Conservation (phyloP, 2,329 filamentous ascomycete genomes). For the Sporothrix pallida region DNA sequence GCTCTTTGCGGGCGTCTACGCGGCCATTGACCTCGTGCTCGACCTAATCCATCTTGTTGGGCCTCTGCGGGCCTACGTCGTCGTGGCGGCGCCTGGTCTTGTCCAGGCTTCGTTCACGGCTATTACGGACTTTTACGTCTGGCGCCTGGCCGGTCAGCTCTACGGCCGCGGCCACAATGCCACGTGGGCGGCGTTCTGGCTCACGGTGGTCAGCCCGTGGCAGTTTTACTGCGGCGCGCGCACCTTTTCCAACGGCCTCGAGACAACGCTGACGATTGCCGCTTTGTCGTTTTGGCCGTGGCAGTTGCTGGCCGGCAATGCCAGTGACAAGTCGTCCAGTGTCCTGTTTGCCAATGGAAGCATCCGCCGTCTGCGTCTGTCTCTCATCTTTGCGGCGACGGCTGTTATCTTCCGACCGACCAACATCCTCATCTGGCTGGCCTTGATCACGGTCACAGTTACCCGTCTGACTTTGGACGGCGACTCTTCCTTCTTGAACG, state of each 20-base stretch:
- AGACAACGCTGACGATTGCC: constrained; percentile 82
- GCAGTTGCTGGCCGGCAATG: constrained; percentile 62
- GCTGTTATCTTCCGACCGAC: constrained; percentile 89
- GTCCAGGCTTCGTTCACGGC: constrained; percentile 80
- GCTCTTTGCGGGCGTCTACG: constrained; percentile 80
- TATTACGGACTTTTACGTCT: constrained; percentile 83
- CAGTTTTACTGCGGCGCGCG: constrained; percentile 95
- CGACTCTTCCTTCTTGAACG: constrained; percentile 49
- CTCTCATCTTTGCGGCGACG: constrained; percentile 75
- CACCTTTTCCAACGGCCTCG: constrained; percentile 92
- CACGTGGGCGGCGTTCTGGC: constrained; percentile 72
- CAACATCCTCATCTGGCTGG: constrained; percentile 83
- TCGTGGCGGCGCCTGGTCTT: constrained; percentile 75
- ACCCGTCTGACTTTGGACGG: constrained; percentile 50
- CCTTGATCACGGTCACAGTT: constrained; percentile 59
- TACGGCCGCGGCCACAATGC: constrained; percentile 70
- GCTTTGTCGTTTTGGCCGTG: constrained; percentile 89
- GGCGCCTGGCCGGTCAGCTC: constrained; percentile 75
- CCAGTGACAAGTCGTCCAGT: constrained; percentile 46
- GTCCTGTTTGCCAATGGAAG: constrained; percentile 36
- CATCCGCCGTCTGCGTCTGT: constrained; percentile 55
- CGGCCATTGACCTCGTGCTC: constrained; percentile 62
- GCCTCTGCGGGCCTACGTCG: constrained; percentile 65
- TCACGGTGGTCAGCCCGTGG: constrained; percentile 82
- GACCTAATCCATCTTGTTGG: constrained; percentile 59